Evolutionary conservation across 352 stramenopile species (phyloP), one percentile per base, ranked within the genome.

Genomic region (Globisporangium iwayamae): DNA sequence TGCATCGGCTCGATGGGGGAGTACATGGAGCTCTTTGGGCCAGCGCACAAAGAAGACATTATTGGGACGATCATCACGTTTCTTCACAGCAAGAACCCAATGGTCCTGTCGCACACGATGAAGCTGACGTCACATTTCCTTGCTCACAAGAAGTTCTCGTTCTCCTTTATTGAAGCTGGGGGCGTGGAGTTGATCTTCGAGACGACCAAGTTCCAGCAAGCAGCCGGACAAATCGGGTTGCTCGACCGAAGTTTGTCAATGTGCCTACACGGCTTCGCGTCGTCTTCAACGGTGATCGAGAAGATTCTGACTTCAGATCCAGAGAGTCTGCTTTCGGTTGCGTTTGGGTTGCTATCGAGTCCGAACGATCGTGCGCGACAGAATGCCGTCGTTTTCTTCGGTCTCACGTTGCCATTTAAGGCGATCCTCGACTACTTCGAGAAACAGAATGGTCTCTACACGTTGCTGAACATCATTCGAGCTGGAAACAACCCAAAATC

Each of bases 101-200:
- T 78, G 1, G 78, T 96, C 39, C 68, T 92, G 46, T 92, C 82
- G 3, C 81, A 92, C 47, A 87, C 74, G 34, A 90, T 96, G 81
- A 93, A 89, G 51, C 57, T 94, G 20, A 91, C 81, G 20, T 94
- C 87, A 0, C 87, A 96, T 68, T 94, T 94, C 65, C 76, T 94
- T 14, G 85, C 79, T 5, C 87, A 96, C 68, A 92, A 91, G 62
- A 94, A 93, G 63, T 96, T 96, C 54, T 76, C 76, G 0, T 85
- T 94, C 50, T 85, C 74, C 13, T 70, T 96, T 30, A 79, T 94
- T 58, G 87, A 96, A 57, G 68, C 74, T 10, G 87, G 85, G 1
- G 87, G 87, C 13, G 78, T 93, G 2, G 79, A 89, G 28, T 54
- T 96, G 20, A 75, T 94, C 18, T 90, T 94, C 41, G 69, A 72